These are phyloP conservation scores for Ophiostoma sp. DNA, from an alignment of 2,329 filamentous ascomycete species.

Conservation along the genomic window DNA sequence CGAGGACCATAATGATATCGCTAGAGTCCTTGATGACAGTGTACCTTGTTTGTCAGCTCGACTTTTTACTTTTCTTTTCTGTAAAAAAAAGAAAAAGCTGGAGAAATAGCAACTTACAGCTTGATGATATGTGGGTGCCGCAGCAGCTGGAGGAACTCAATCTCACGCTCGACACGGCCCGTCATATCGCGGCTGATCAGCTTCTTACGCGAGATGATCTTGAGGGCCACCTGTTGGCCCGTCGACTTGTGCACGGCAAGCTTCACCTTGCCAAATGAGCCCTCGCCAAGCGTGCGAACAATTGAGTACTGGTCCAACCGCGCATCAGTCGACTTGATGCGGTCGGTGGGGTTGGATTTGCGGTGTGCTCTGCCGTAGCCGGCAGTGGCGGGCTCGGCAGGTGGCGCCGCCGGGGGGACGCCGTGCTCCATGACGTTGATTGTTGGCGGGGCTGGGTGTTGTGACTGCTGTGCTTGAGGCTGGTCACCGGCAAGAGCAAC, in stretches of 20 bases:
- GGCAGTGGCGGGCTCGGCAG: slow-evolving; percentile 24
- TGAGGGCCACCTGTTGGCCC: slow-evolving; percentile 91
- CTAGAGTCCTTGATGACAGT: slow-evolving; percentile 92
- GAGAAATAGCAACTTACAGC: slow-evolving; percentile 53
- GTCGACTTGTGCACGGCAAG: slow-evolving; percentile 88
- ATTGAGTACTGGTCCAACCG: slow-evolving; percentile 74
- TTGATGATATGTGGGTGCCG: slow-evolving; percentile 99
- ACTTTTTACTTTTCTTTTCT: too few species aligned
- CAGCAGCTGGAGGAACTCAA: slow-evolving; percentile 92
- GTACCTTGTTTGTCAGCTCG: slow-evolving; percentile 50
- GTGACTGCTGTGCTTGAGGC: neutral
- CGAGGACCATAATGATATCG: slow-evolving; percentile 98
- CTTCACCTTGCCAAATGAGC: slow-evolving; percentile 98
- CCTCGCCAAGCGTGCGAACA: slow-evolving; percentile 85
- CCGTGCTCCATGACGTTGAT: slow-evolving; percentile 36
- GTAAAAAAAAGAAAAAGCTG: neutral
- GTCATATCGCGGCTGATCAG: slow-evolving; percentile 97
- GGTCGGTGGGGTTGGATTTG: slow-evolving; percentile 21
- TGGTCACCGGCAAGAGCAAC: slow-evolving; percentile 23
- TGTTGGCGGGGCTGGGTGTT: slow-evolving; percentile 30
- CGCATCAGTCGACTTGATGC: slow-evolving; percentile 34
- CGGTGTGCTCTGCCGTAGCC: slow-evolving; percentile 24
- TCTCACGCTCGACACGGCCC: slow-evolving; percentile 92
- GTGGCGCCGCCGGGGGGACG: slow-evolving; percentile 20
- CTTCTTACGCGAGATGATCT: slow-evolving; percentile 95